A percentile compares a stretch with the other conserved stretches of the same genome.
phyloP scores from a whole-genome alignment of 1,139 yeast genomes.

The Yamadazyma sp. region DNA sequence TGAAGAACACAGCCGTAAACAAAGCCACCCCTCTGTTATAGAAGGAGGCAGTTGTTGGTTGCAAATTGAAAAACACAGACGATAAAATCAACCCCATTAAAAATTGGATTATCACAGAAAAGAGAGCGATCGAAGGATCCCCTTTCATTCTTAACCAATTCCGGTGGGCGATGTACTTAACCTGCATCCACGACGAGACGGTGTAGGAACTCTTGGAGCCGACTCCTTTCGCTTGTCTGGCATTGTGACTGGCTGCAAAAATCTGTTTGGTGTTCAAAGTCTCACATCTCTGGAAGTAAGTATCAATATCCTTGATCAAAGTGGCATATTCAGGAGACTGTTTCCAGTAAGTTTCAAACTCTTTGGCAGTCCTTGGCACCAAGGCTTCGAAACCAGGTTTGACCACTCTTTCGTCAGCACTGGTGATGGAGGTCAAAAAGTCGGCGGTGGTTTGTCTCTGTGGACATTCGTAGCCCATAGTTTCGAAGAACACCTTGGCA shows the following conservation, averaged over 20 bases:
- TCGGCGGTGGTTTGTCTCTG: slow-evolving; percentile 66
- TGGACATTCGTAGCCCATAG: slow-evolving; percentile 64
- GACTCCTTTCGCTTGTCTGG: slow-evolving; percentile 56
- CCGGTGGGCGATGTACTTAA: slow-evolving; percentile 56
- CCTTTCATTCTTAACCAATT: slow-evolving; percentile 63
- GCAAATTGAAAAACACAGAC: slow-evolving; percentile 69
- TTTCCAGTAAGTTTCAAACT: slow-evolving; percentile 57
- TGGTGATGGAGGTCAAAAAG: slow-evolving; percentile 68
- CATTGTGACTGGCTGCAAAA: slow-evolving; percentile 51
- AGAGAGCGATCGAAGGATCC: slow-evolving; percentile 61
- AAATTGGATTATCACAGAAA: slow-evolving; percentile 60
- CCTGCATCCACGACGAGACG: slow-evolving; percentile 64
- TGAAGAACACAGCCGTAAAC: slow-evolving; percentile 75
- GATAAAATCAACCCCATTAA: slow-evolving; percentile 69
- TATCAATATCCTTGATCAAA: slow-evolving; percentile 40
- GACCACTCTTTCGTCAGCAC: slow-evolving; percentile 49
- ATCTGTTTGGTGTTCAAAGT: slow-evolving; percentile 15
- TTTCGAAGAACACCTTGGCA: slow-evolving; percentile 56
- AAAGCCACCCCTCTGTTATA: slow-evolving; percentile 67
- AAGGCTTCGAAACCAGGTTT: slow-evolving; percentile 48
- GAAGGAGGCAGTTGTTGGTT: slow-evolving; percentile 45
- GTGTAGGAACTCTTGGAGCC: slow-evolving; percentile 61
- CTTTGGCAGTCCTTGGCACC: slow-evolving; percentile 58
- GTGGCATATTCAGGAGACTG: slow-evolving; percentile 48
- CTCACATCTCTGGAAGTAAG: slow-evolving; percentile 15